A percentile compares a stretch with the other conserved stretches of the same genome.
These are phyloP conservation scores for Cordyceps sp. DNA, from an alignment of 2,329 filamentous ascomycete genomes.

Conservation along the genomic window DNA sequence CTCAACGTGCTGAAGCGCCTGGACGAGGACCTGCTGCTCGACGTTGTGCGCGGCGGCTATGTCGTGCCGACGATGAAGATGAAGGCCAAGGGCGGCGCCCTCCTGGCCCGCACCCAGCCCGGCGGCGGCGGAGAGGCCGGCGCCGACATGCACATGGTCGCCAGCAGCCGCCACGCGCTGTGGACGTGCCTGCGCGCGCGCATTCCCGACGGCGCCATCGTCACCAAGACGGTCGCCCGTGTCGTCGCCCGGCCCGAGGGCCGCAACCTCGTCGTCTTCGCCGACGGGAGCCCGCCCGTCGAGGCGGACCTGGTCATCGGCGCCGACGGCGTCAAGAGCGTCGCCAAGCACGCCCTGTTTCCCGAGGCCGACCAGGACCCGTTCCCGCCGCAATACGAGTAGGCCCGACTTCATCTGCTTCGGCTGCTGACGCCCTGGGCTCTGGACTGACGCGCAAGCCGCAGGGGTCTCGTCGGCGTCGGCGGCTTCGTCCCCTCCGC, in stretches of 20 bases:
- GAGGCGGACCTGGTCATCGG: conserved; percentile 11
- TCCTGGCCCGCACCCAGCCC: conserved; percentile 7
- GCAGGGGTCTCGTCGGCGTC: conserved; percentile 7
- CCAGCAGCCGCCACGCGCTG: conserved; percentile 8
- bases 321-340: conserved; percentile 9
- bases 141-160: conserved; percentile 6
- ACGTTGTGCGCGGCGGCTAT: conserved; percentile 9
- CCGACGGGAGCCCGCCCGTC: conserved; percentile 6
- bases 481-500: conserved; percentile 6
- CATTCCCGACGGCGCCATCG: conserved; percentile 6
- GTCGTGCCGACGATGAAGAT: conserved; percentile 7
- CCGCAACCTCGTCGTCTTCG: conserved; percentile 7
- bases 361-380: conserved; percentile 6
- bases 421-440: neutral
- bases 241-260: conserved; percentile 5
- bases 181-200: conserved; percentile 8
- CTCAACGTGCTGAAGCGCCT: conserved; percentile 9
- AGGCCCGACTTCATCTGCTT: neutral
- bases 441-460: neutral
- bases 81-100: conserved; percentile 8
- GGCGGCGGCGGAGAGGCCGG: neutral
- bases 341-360: conserved; percentile 7
- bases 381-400: conserved; percentile 10
- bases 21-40: conserved; percentile 7
- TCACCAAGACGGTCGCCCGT: conserved; percentile 7